Percentiles rank a stretch among this genome's conserved stretches.
phyloP scores from a whole-genome alignment of 2,329 filamentous ascomycete genomes.

The Calonectria hawksworthii region DNA sequence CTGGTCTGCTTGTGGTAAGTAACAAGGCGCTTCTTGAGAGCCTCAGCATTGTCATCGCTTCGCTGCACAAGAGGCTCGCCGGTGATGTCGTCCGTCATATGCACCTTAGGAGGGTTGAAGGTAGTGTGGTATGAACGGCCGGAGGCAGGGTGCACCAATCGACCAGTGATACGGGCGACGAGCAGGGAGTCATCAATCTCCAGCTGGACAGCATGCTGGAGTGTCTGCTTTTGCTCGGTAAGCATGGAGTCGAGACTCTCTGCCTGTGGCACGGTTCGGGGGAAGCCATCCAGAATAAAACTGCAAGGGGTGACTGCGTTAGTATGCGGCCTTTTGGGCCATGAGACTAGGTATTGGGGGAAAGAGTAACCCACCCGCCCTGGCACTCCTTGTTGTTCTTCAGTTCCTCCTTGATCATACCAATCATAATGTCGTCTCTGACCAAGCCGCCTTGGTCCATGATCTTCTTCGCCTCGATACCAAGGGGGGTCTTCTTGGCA shows the following conservation, averaged over 20 bases:
- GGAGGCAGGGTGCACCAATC: constrained; percentile 94
- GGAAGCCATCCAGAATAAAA: constrained; percentile 99
- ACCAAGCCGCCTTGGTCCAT: constrained; percentile 99
- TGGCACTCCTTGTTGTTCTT: constrained; percentile 95
- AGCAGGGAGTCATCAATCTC: constrained; percentile 96
- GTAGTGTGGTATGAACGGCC: constrained; percentile 98
- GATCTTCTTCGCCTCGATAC: constrained; percentile 99
- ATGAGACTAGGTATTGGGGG: neutral
- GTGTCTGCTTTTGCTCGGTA: constrained; percentile 79
- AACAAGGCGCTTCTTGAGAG: constrained; percentile 91
- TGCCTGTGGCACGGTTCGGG: constrained; percentile 94
- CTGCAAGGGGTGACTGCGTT: constrained; percentile 60
- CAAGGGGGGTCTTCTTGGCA: constrained; percentile 94
- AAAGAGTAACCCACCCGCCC: constrained; percentile 78
- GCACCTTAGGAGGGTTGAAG: constrained; percentile 96
- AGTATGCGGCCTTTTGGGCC: constrained; percentile 34
- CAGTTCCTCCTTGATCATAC: constrained; percentile 99
- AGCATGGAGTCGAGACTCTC: constrained; percentile 97
- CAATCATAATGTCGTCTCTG: constrained; percentile 98
- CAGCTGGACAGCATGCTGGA: constrained; percentile 96
- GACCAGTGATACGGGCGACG: constrained; percentile 95
- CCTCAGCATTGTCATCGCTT: constrained; percentile 96
- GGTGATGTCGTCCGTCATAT: constrained; percentile 96
- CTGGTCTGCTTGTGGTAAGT: constrained; percentile 96
- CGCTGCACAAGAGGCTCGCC: constrained; percentile 97